A percentile compares a stretch with the other conserved stretches of the same genome.
These are phyloP conservation scores for Oryza meyeriana DNA, from an alignment of 176 grass and related monocot species.

Conservation along the genomic window DNA sequence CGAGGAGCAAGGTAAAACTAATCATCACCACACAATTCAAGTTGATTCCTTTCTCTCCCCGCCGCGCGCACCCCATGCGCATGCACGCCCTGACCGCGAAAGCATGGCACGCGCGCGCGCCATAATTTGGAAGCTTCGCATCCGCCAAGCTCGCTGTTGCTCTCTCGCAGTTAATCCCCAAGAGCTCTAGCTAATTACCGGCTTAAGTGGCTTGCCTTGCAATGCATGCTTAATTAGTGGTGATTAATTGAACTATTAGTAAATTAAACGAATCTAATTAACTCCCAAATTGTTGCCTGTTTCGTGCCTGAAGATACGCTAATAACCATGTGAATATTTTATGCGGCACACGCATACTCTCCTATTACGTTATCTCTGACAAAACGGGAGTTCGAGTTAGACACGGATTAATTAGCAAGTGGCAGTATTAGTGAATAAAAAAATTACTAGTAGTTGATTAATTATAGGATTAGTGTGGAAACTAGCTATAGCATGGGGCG, in stretches of 20 bases:
- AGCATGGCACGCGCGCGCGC: slow-evolving; percentile 32
- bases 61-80: background rate
- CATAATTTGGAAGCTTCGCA: slow-evolving; percentile 41
- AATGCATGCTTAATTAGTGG: background rate
- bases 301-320: slow-evolving; percentile 35
- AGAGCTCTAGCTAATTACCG: too few relatives aligned
- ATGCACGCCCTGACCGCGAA: slow-evolving; percentile 8
- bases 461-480: background rate
- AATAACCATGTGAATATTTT: slow-evolving; percentile 37
- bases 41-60: background rate
- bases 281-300: background rate
- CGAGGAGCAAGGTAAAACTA: slow-evolving; percentile 49
- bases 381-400: background rate
- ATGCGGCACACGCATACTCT: background rate
- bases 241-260: background rate
- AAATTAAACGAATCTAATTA: background rate
- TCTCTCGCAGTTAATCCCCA: too few relatives aligned
- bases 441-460: background rate
- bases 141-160: slow-evolving; percentile 2
- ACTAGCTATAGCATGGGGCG: too few relatives aligned
- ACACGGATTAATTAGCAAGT: background rate
- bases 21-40: background rate
- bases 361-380: slow-evolving; percentile 32
- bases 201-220: background rate
- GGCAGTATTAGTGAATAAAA: background rate